Evolutionary conservation across 108 stramenopile genomes (phyloP).

Genomic region (Nitzschia inconspicua): DNA sequence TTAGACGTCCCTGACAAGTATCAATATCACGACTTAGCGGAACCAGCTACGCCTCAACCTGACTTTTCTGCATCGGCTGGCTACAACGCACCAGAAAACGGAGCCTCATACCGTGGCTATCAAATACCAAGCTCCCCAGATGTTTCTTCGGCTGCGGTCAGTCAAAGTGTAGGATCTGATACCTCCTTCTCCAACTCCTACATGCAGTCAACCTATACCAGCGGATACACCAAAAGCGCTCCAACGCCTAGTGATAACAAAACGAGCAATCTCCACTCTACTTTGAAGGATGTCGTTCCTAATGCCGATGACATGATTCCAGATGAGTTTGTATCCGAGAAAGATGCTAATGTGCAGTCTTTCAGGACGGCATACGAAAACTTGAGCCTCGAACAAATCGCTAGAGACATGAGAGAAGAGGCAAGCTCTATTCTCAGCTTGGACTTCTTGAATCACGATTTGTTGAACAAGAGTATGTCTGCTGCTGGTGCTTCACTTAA

Average conservation of each 20-base stretch:
- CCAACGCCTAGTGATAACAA: background rate
- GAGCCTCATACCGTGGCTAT: no score
- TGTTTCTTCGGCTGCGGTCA: background rate
- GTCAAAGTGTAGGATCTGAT: background rate
- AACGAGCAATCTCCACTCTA: no score
- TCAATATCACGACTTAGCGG: no score
- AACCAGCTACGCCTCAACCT: no score
- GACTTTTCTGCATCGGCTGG: no score
- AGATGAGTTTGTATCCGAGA: slow-evolving; percentile 31
- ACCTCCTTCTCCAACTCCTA: background rate
- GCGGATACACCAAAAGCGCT: background rate
- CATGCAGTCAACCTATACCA: background rate
- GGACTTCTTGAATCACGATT: no score
- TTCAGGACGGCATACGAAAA: slow-evolving; percentile 9
- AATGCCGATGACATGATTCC: slow-evolving; percentile 10
- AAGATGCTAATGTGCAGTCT: slow-evolving; percentile 19
- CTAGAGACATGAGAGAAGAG: slow-evolving; percentile 25
- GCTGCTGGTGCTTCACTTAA: slow-evolving; percentile 9
- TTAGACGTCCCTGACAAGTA: no score
- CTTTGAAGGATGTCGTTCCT: slow-evolving; percentile 4
- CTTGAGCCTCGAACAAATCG: slow-evolving; percentile 24
- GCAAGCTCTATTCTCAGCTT: slow-evolving; percentile 14
- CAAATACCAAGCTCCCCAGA: no score
- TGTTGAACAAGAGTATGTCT: background rate
- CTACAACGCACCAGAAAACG: no score